Percentiles rank a stretch among this genome's conserved stretches.
Evolutionary conservation across 108 stramenopile genomes (phyloP).

Genomic region (Pseudonitzschia delicatissima): DNA sequence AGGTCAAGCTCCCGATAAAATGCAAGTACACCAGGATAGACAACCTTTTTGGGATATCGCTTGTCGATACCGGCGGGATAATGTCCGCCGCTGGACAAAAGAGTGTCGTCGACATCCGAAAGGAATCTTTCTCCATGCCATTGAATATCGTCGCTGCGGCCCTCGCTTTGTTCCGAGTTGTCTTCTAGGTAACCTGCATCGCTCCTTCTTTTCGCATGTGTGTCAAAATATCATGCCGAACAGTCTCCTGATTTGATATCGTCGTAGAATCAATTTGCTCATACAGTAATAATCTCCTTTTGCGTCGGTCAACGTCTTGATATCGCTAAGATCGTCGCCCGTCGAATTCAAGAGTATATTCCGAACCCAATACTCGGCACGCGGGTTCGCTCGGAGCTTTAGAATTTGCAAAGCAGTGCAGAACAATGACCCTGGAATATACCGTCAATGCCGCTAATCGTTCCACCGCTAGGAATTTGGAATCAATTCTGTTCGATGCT

Average conservation of each 20-base stretch:
- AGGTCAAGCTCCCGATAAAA: slow-evolving; percentile 96
- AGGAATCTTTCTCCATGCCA: slow-evolving; percentile 95
- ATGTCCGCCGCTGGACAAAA: slow-evolving; percentile 89
- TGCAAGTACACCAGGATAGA: slow-evolving; percentile 96
- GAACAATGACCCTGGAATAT: slow-evolving; percentile 67
- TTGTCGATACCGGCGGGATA: slow-evolving; percentile 95
- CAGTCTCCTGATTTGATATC: slow-evolving; percentile 86
- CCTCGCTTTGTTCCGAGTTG: slow-evolving; percentile 64
- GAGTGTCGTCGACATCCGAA: slow-evolving; percentile 97
- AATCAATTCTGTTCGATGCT: slow-evolving; percentile 85
- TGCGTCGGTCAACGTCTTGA: slow-evolving; percentile 93
- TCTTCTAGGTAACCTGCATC: slow-evolving; percentile 84
- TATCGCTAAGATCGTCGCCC: slow-evolving; percentile 90
- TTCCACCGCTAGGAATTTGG: slow-evolving; percentile 84
- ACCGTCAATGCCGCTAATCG: slow-evolving; percentile 76
- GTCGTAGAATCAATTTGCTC: slow-evolving; percentile 93
- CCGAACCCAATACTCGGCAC: slow-evolving; percentile 90
- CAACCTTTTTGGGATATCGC: slow-evolving; percentile 78
- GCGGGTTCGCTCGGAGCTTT: slow-evolving; percentile 81
- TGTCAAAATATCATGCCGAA: slow-evolving; percentile 87
- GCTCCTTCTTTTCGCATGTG: slow-evolving; percentile 92
- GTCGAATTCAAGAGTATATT: slow-evolving; percentile 89
- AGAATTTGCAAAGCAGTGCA: slow-evolving; percentile 76
- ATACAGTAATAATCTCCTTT: slow-evolving; percentile 90
- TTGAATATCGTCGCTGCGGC: slow-evolving; percentile 36